Conservation (phyloP, 2,329 filamentous ascomycete species). For the Hortaea sp. region DNA sequence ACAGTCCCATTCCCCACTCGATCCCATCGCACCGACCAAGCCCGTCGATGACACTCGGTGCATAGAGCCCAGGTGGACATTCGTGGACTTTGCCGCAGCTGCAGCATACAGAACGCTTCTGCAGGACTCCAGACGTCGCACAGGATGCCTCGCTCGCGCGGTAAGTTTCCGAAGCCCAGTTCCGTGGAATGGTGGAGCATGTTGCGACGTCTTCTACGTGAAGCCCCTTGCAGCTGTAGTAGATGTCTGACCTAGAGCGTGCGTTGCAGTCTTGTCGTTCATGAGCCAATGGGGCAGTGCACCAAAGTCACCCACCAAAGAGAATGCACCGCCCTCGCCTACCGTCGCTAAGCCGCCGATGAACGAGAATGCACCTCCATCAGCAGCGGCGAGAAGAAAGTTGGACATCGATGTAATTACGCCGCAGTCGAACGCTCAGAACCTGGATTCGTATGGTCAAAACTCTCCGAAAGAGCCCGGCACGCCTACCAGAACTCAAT, state of each 20-base stretch:
- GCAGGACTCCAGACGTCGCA: neutral
- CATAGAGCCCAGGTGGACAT: neutral
- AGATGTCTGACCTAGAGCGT: constrained; percentile 8
- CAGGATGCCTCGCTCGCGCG: constrained; percentile 27
- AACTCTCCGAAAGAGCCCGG: constrained; percentile 25
- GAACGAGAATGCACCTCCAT: constrained; percentile 7
- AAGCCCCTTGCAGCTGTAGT: neutral
- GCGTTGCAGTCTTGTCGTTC: constrained; percentile 65
- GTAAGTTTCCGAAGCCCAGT: constrained; percentile 12
- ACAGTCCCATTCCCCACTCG: neutral
- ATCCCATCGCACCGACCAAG: neutral
- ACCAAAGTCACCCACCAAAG: constrained; percentile 28
- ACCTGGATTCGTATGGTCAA: constrained; percentile 23
- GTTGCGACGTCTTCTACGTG: too few species aligned
- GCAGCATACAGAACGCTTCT: neutral
- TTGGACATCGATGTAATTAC: constrained; percentile 17
- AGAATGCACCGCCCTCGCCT: constrained; percentile 4
- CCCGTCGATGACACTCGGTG: neutral
- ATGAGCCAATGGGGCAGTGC: constrained; percentile 65
- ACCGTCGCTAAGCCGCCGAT: constrained; percentile 1
- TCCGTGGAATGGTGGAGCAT: neutral
- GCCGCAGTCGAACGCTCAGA: constrained; percentile 7
- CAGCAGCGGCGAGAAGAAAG: constrained; percentile 5
- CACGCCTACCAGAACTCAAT: constrained; percentile 20
- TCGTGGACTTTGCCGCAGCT: too few species aligned